Percentiles rank a stretch among this genome's conserved stretches.
Conservation (phyloP, 2,329 filamentous ascomycete genomes). For the Calonectria leucothoes region DNA sequence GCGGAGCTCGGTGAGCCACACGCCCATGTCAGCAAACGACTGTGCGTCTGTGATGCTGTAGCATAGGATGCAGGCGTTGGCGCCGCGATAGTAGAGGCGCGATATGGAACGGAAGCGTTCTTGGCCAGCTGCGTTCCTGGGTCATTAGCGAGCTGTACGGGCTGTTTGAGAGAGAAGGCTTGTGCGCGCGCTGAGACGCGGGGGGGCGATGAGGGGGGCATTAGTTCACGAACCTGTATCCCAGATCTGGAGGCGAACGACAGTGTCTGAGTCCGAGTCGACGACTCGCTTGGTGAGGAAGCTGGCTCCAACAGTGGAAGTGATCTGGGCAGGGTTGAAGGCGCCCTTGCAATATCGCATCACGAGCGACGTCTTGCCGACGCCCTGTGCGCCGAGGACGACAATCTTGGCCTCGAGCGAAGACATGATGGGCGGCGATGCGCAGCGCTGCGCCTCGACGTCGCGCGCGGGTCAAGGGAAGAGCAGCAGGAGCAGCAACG, state of each 20-base stretch:
- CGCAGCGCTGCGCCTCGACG: constrained; percentile 22
- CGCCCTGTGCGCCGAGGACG: constrained; percentile 82
- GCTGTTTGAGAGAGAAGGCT: constrained; percentile 1
- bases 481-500: constrained; percentile 8
- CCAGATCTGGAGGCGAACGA: constrained; percentile 95
- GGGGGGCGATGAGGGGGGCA: neutral
- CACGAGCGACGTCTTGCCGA: constrained; percentile 83
- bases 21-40: constrained; percentile 92
- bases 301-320: constrained; percentile 82
- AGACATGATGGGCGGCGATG: constrained; percentile 51
- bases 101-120: constrained; percentile 96
- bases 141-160: constrained; percentile 9
- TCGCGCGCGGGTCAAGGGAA: constrained; percentile 20
- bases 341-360: constrained; percentile 80
- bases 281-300: constrained; percentile 84
- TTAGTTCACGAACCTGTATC: constrained; percentile 73
- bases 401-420: constrained; percentile 86
- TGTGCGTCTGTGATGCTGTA: constrained; percentile 91
- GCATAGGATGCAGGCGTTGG: constrained; percentile 92
- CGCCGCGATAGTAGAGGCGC: constrained; percentile 94
- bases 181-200: neutral
- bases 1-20: constrained; percentile 88
- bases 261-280: constrained; percentile 86
- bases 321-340: constrained; percentile 73
- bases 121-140: constrained; percentile 73